Conservation (phyloP, 1,284 basidiomycete genomes). For the Ceratobasidium sp. region DNA sequence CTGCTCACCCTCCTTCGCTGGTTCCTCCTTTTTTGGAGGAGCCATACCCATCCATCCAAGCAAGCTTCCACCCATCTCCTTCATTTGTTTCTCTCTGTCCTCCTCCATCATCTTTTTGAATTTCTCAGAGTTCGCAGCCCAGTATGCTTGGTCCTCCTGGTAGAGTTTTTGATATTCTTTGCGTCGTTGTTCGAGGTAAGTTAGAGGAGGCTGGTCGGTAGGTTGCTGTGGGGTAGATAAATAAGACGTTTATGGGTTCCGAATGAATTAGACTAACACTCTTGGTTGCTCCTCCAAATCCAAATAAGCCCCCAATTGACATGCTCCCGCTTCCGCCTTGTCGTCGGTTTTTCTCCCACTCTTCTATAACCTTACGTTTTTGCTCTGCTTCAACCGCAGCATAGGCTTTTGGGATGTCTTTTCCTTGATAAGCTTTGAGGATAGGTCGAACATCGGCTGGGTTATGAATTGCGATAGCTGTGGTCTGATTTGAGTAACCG, state of each 20-base stretch:
- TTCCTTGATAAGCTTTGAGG: conserved; percentile 82
- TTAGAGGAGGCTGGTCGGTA: conserved; percentile 62
- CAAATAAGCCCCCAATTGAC: conserved; percentile 51
- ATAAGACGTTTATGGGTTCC: not conserved
- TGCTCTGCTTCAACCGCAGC: conserved; percentile 84
- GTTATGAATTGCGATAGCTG: conserved; percentile 88
- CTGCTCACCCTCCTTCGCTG: conserved; percentile 4
- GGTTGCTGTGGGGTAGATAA: conserved; percentile 45
- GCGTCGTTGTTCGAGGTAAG: conserved; percentile 91
- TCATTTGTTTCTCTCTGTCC: conserved; percentile 79
- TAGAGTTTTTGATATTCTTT: conserved; percentile 86
- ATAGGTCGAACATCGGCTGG: conserved; percentile 88
- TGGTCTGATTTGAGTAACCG: not conserved
- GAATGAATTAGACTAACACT: conserved; percentile 22
- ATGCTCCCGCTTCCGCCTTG: conserved; percentile 52
- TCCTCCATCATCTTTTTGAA: conserved; percentile 82
- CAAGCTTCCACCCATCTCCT: conserved; percentile 61
- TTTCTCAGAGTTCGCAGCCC: conserved; percentile 79
- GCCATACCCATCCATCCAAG: conserved; percentile 47
- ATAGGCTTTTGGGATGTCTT: conserved; percentile 89
- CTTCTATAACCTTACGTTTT: conserved; percentile 77
- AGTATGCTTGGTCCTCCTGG: conserved; percentile 87
- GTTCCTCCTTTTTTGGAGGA: conserved; percentile 26
- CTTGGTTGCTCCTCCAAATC: conserved; percentile 28
- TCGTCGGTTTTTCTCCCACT: conserved; percentile 75